These are phyloP conservation scores for Yarrowia sp. DNA, from an alignment of 805 yeast genomes.

Conservation along the genomic window DNA sequence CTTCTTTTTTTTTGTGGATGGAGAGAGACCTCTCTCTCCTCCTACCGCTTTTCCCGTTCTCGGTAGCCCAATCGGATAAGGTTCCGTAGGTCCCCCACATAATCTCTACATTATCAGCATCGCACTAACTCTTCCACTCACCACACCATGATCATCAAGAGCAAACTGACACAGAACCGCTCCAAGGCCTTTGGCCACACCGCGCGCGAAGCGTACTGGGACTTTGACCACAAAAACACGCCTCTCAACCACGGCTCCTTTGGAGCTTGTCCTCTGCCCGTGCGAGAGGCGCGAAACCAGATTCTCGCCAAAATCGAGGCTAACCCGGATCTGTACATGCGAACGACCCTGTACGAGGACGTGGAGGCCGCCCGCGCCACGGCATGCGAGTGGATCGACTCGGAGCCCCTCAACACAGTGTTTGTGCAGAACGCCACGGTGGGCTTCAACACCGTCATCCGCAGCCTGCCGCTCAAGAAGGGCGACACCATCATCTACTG, in stretches of 20 bases:
- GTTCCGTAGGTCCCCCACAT: too few species aligned
- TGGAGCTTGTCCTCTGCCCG: conserved; percentile 54
- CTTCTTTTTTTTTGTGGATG: too few species aligned
- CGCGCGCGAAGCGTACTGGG: conserved; percentile 43
- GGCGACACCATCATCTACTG: conserved; percentile 54
- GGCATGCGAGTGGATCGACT: conserved; percentile 47
- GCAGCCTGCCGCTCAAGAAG: conserved; percentile 51
- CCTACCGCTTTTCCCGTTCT: too few species aligned
- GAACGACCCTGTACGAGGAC: conserved; percentile 35
- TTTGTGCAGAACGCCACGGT: conserved; percentile 59
- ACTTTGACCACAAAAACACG: conserved; percentile 43
- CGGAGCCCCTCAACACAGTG: conserved; percentile 50
- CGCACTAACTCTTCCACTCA: neutral
- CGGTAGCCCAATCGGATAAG: too few species aligned
- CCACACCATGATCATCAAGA: conserved; percentile 13
- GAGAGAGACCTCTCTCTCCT: too few species aligned
- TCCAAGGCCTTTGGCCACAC: neutral
- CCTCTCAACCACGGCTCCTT: conserved; percentile 66
- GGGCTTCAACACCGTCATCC: conserved; percentile 55
- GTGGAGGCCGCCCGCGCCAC: conserved; percentile 41
- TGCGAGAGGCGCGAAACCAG: conserved; percentile 43
- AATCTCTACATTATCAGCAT: conserved; percentile 17
- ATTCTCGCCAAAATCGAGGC: conserved; percentile 37
- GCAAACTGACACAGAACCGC: neutral
- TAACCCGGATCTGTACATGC: conserved; percentile 51